phyloP scores from a whole-genome alignment of 78 protist genomes.

The Tieghemostelium lacteum region DNA sequence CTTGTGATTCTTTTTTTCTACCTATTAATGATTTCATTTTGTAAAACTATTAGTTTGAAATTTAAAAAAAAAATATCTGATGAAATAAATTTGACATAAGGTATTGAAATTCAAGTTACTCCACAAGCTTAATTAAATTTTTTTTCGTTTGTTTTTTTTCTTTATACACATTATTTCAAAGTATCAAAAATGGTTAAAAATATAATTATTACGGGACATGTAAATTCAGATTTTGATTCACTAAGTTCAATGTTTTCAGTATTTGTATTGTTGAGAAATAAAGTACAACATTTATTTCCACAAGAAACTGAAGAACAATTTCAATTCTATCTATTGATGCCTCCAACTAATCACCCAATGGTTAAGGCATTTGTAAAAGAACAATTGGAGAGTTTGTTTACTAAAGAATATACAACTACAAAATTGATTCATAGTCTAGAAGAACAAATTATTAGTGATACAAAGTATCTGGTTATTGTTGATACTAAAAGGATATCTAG shows the following conservation, averaged over 20 bases:
- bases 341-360: slow-evolving; percentile 7
- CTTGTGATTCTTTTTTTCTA: too few relatives aligned
- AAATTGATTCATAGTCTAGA: neutral
- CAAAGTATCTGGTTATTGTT: neutral
- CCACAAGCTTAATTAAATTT: too few relatives aligned
- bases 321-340: neutral
- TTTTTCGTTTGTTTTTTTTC: too few relatives aligned
- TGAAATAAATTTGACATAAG: too few relatives aligned
- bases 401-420: neutral
- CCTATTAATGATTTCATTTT: too few relatives aligned
- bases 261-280: slow-evolving; percentile 3
- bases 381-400: neutral
- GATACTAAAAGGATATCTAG: slow-evolving; percentile 18
- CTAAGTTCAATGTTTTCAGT: neutral
- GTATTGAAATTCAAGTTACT: too few relatives aligned
- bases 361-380: neutral
- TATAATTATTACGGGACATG: slow-evolving; percentile 10
- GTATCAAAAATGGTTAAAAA: neutral
- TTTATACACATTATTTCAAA: neutral
- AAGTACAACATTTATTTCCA: neutral
- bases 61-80: too few relatives aligned
- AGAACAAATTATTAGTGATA: neutral
- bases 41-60: too few relatives aligned
- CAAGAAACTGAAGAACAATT: neutral
- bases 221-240: slow-evolving; percentile 14